Conservation (phyloP, 495 filamentous ascomycete species). For the Penicilliopsis zonata region DNA sequence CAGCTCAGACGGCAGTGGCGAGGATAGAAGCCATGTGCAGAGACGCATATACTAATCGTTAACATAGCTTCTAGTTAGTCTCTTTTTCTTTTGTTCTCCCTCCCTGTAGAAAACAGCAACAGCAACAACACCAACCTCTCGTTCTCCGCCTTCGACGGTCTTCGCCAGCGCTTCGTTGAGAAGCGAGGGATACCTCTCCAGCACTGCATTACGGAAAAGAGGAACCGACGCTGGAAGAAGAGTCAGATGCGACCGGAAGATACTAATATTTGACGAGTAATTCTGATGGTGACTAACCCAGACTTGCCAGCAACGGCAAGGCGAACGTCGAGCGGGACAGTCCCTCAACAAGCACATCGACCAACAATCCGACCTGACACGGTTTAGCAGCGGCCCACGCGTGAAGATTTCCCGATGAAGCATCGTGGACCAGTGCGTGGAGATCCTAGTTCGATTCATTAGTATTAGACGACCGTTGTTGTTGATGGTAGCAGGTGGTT, state of each 20-base stretch:
- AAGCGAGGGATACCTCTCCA: constrained; percentile 26
- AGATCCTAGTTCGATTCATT: constrained; percentile 20
- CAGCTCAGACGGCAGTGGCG: constrained; percentile 20
- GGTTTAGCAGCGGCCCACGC: constrained; percentile 33
- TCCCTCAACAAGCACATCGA: constrained; percentile 30
- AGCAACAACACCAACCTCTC: constrained; percentile 23
- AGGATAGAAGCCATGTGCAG: constrained; percentile 31
- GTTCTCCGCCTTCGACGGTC: constrained; percentile 13
- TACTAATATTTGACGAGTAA: constrained; percentile 2
- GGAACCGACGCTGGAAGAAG: constrained; percentile 13
- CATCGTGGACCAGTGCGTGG: constrained; percentile 14
- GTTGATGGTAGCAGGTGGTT: neutral
- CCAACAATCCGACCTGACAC: constrained; percentile 32
- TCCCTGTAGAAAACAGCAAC: too few relatives aligned
- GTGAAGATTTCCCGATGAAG: constrained; percentile 8
- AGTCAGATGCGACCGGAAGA: too few relatives aligned
- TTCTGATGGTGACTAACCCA: constrained; percentile 19
- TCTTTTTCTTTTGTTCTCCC: neutral
- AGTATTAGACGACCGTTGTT: too few relatives aligned
- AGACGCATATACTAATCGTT: constrained; percentile 18
- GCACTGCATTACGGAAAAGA: constrained; percentile 24
- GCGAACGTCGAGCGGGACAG: constrained; percentile 28
- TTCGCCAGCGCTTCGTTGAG: constrained; percentile 31
- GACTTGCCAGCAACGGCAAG: constrained; percentile 22
- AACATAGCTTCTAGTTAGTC: neutral